phyloP scores from a whole-genome alignment of 225 moss, liverwort and hornwort genomes.

The Polytrichum formosum region DNA sequence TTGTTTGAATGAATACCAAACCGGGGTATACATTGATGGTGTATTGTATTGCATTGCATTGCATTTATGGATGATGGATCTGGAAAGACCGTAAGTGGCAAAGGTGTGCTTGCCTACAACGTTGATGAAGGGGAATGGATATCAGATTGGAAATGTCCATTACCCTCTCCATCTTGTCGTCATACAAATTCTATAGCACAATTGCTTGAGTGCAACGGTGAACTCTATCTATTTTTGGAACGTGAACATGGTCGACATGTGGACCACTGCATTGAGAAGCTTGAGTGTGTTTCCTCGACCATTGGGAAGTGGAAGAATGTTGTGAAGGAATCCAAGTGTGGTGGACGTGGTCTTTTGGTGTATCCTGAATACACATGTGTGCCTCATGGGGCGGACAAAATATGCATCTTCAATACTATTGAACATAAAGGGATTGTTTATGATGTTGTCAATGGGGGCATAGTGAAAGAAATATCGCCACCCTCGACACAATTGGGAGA shows the following conservation, averaged over 20 bases:
- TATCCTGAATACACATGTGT: background rate
- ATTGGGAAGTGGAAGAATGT: background rate
- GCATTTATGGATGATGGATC: background rate
- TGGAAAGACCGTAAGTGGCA: background rate
- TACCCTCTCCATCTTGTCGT: background rate
- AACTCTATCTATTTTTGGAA: background rate
- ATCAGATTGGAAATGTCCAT: background rate
- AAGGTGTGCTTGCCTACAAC: background rate
- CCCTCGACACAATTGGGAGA: background rate
- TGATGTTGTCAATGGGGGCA: background rate
- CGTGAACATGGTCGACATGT: background rate
- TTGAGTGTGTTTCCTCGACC: background rate
- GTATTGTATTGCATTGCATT: background rate
- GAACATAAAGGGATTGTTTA: background rate
- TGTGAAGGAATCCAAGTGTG: background rate
- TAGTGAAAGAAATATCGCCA: background rate
- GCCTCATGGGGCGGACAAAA: background rate
- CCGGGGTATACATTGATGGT: background rate
- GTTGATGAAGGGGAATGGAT: background rate
- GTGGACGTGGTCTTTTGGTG: background rate
- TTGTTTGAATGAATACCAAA: slow-evolving; percentile 1
- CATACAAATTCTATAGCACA: background rate
- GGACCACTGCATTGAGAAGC: background rate
- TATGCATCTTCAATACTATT: background rate
- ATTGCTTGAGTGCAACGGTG: background rate